Evolutionary conservation across 441 rosid species (phyloP), one percentile per base, ranked within the genome.

Genomic region (Aleurites moluccanus): DNA sequence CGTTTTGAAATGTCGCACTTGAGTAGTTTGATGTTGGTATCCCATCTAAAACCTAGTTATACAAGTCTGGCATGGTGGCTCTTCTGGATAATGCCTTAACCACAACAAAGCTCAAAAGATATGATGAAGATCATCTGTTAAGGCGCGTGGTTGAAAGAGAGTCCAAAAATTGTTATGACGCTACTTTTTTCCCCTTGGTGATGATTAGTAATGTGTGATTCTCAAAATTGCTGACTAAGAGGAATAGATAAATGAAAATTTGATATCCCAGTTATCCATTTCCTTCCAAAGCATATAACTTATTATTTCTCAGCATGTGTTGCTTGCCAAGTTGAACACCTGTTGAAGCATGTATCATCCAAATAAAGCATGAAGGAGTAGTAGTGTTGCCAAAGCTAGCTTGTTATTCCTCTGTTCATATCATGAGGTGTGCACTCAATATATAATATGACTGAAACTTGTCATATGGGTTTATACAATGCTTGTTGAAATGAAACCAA

Each of bases 351-450:
- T 55, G 21, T 25, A n/a, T 11, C 33, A 25, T 5, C 5, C 20
- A 9, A 27, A 35, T 23, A 11, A 25, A 9, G 15, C 38, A 56
- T 21, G 15, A 5, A 23, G 53, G 33, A 27, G 49, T 2, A 1
- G 33, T 0, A 28, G 25, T 16, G 55, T 27, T 25, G 40, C 64
- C 25, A 68, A 28, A 20, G 23, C 50, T 27, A 7, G 28, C 53
- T 70, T 70, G 64, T 70, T 56, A 53, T 40, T 18, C 74, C 47
- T n/a, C 16, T n/a, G 27, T 20, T 0, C 67, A 61, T 72, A 30
- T 45, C 59, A 47, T 61, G 18, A 28, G 56, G 40, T 35, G 25
- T 40, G n/a, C 33, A 20, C 61, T 28, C 47, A 4, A 27, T 23
- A 7, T 42, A 60, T 62, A 10, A 27, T 61, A 42, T 73, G 38